These are phyloP conservation scores for Rhododendron kiyosumense DNA, from an alignment of 148 eudicot genomes.

Conservation along the genomic window DNA sequence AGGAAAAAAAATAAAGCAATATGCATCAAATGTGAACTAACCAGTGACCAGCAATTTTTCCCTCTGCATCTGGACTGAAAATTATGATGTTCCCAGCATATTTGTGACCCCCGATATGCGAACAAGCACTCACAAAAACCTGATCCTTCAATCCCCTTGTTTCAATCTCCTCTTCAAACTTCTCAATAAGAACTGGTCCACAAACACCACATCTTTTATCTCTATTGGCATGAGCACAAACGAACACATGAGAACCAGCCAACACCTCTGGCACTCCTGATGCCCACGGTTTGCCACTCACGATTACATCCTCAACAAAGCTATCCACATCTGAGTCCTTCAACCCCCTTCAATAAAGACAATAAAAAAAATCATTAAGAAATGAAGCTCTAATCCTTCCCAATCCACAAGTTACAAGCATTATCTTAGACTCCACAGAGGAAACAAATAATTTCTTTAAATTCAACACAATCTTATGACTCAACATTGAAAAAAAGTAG, in stretches of 20 bases:
- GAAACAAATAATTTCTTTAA: background rate
- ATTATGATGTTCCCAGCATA: slow-evolving; percentile 92
- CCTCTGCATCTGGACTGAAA: slow-evolving; percentile 63
- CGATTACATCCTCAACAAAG: slow-evolving; percentile 89
- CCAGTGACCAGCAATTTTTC: slow-evolving; percentile 86
- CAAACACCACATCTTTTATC: slow-evolving; percentile 94
- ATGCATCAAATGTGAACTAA: slow-evolving; percentile 22
- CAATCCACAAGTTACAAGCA: background rate
- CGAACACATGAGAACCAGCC: slow-evolving; percentile 75
- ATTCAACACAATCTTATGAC: background rate
- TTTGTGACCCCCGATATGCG: slow-evolving; percentile 96
- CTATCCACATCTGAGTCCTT: slow-evolving; percentile 78
- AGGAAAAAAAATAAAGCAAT: background rate
- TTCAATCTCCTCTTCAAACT: slow-evolving; percentile 66
- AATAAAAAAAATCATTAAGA: background rate
- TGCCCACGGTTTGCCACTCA: slow-evolving; percentile 70
- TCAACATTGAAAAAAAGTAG: background rate
- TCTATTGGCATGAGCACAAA: slow-evolving; percentile 81
- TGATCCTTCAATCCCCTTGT: slow-evolving; percentile 48
- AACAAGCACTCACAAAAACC: slow-evolving; percentile 78
- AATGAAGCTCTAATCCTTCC: slow-evolving; percentile 2
- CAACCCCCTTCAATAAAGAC: slow-evolving; percentile 57
- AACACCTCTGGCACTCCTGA: slow-evolving; percentile 59
- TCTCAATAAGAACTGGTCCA: slow-evolving; percentile 85
- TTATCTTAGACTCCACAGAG: background rate